phyloP scores from a whole-genome alignment of 805 yeast genomes.

The Candida arabinofermentans region DNA sequence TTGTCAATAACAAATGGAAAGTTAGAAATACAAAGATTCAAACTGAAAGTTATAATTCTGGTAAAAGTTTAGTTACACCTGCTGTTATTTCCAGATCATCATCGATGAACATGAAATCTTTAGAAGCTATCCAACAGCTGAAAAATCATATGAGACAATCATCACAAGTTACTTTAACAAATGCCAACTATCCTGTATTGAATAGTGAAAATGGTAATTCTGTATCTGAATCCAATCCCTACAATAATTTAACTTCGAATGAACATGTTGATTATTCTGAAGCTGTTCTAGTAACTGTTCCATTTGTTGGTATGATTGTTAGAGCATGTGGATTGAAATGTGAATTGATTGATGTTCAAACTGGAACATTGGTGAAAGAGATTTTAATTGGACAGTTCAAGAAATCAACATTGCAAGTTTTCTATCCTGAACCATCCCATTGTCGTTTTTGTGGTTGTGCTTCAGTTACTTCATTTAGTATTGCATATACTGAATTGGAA shows the following conservation, averaged over 20 bases:
- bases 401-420: slow-evolving; percentile 56
- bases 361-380: slow-evolving; percentile 64
- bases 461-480: slow-evolving; percentile 66
- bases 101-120: slow-evolving; percentile 17
- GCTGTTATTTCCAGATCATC: slow-evolving; percentile 30
- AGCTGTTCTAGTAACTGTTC: slow-evolving; percentile 47
- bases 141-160: slow-evolving; percentile 8
- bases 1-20: slow-evolving; percentile 64
- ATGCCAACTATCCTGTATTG: neutral
- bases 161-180: slow-evolving; percentile 11
- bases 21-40: slow-evolving; percentile 46
- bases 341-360: slow-evolving; percentile 71
- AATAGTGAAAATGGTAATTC: neutral
- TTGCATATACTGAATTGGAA: slow-evolving; percentile 64
- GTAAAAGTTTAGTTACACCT: slow-evolving; percentile 36
- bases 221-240: neutral
- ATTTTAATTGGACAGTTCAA: slow-evolving; percentile 62
- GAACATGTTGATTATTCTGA: slow-evolving; percentile 13
- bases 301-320: slow-evolving; percentile 73
- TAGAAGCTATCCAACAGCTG: slow-evolving; percentile 13
- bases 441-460: slow-evolving; percentile 91
- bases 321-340: slow-evolving; percentile 53
- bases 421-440: slow-evolving; percentile 83
- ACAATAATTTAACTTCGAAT: neutral
- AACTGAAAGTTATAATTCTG: slow-evolving; percentile 43